Base-by-base conservation (phyloP, 2,329 filamentous ascomycete genomes). In the Ampelomyces quisqualis region DNA sequence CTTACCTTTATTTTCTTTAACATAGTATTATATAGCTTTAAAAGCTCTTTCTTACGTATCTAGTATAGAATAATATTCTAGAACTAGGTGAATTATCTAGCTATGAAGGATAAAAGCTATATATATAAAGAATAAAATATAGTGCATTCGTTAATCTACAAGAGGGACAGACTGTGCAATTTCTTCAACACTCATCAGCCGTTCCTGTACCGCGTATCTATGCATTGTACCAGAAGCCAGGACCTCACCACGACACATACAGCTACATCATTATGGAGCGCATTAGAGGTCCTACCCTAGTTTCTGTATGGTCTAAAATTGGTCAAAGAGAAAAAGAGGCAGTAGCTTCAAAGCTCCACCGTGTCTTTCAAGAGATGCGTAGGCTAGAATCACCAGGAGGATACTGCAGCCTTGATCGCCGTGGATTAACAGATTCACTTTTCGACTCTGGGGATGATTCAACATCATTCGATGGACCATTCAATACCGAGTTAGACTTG, bases 81-180 rank as follows among this genome's bases (percentile, higher is more conserved):
- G n/a, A n/a, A n/a, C n/a, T n/a, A n/a, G n/a, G n/a, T n/a, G n/a
- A n/a, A n/a, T n/a, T n/a, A n/a, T n/a, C n/a, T n/a, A n/a, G n/a
- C n/a, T n/a, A n/a, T n/a, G n/a, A n/a, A n/a, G n/a, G n/a, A n/a
- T n/a, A n/a, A n/a, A n/a, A n/a, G n/a, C n/a, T n/a, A n/a, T n/a
- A n/a, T n/a, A n/a, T n/a, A n/a, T n/a, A n/a, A n/a, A n/a, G n/a
- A n/a, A n/a, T n/a, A n/a, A 53, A 53, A 41, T 53, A 53, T 45
- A 41, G 50, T 10, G 36, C 27, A 36, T 28, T 32, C 27, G 47
- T 51, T 23, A 37, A 51, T 42, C 34, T 46, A 36, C 38, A 36
- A 32, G 44, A 53, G 35, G 49, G 43, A 20, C 29, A 51, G 36
- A 53, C 44, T 22, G 51, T 48, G 49, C 43, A 45, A 29, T 51